A percentile compares a stretch with the other conserved stretches of the same genome.
These are phyloP conservation scores for Apophysomyces sp. DNA, from an alignment of 371 early-diverging fungal genomes.

Conservation along the genomic window DNA sequence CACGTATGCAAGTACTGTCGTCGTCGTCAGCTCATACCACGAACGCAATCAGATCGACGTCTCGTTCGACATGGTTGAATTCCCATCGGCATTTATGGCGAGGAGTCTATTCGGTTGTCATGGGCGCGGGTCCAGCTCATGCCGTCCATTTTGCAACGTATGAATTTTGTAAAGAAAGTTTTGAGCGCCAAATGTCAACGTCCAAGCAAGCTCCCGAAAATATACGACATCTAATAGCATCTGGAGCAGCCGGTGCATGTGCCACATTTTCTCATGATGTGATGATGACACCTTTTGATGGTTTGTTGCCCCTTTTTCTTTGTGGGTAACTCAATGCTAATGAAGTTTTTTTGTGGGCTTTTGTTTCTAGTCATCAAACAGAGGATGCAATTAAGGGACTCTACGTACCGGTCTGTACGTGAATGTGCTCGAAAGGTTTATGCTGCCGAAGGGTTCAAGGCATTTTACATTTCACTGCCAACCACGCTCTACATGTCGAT, in stretches of 20 bases:
- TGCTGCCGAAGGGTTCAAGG: slow-evolving; percentile 74
- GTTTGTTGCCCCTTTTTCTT: slow-evolving; percentile 32
- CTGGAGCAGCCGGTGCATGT: slow-evolving; percentile 83
- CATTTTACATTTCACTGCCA: slow-evolving; percentile 94
- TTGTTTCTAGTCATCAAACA: slow-evolving; percentile 96
- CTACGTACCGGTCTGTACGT: slow-evolving; percentile 62
- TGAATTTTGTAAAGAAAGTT: slow-evolving; percentile 80
- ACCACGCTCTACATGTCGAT: slow-evolving; percentile 92
- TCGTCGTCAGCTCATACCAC: slow-evolving; percentile 3
- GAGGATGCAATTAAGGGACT: slow-evolving; percentile 89
- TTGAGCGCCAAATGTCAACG: slow-evolving; percentile 29
- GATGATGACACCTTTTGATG: slow-evolving; percentile 94
- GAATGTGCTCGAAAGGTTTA: slow-evolving; percentile 74
- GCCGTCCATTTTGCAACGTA: slow-evolving; percentile 95
- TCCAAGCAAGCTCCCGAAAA: slow-evolving; percentile 24
- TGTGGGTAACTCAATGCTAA: not conserved
- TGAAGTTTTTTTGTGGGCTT: not conserved
- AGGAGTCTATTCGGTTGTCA: slow-evolving; percentile 86
- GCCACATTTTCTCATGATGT: slow-evolving; percentile 89
- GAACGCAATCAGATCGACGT: not conserved
- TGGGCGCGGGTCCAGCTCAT: slow-evolving; percentile 96
- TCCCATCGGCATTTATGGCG: slow-evolving; percentile 72
- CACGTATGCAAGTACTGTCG: slow-evolving; percentile 43
- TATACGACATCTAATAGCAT: slow-evolving; percentile 65
- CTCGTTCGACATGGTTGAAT: not conserved